Evolutionary conservation across 2,329 filamentous ascomycete genomes (phyloP).

Genomic region (Hawksworthiomyces lignivorus): DNA sequence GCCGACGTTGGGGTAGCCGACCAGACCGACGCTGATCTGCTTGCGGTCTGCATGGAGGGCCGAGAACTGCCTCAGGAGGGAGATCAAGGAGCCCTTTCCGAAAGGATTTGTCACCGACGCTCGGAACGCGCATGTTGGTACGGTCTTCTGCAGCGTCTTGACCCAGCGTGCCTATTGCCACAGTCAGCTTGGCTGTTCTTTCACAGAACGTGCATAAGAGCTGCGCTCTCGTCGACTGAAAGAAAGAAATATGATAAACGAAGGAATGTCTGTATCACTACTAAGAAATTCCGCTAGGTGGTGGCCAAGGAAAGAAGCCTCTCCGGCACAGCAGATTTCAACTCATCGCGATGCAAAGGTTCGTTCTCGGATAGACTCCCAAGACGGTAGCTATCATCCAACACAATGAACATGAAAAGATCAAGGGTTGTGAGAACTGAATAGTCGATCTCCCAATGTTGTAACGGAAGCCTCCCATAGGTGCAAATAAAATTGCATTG

Average conservation of each 20-base stretch:
- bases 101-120: conserved; percentile 94
- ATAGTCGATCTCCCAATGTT: conserved; percentile 87
- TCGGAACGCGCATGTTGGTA: conserved; percentile 91
- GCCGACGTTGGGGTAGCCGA: conserved; percentile 81
- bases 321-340: conserved; percentile 67
- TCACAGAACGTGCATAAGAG: conserved; percentile 10
- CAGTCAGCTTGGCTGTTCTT: conserved; percentile 11
- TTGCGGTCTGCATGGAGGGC: conserved; percentile 54
- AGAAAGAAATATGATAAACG: conserved; percentile 17
- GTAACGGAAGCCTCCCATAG: conserved; percentile 93
- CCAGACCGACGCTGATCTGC: conserved; percentile 77
- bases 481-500: conserved; percentile 38
- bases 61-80: conserved; percentile 86
- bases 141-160: conserved; percentile 75
- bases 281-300: conserved; percentile 87
- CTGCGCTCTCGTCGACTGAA: no score
- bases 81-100: conserved; percentile 89
- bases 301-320: conserved; percentile 39
- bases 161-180: conserved; percentile 88
- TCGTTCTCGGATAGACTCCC: conserved; percentile 67
- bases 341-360: conserved; percentile 91
- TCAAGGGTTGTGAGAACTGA: conserved; percentile 59
- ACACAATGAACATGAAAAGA: conserved; percentile 57
- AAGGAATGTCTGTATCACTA: conserved; percentile 77
- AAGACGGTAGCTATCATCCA: conserved; percentile 79